A percentile compares a stretch with the other conserved stretches of the same genome.
Conservation (phyloP, 352 stramenopile species). For the Phytophthora pinifolia region DNA sequence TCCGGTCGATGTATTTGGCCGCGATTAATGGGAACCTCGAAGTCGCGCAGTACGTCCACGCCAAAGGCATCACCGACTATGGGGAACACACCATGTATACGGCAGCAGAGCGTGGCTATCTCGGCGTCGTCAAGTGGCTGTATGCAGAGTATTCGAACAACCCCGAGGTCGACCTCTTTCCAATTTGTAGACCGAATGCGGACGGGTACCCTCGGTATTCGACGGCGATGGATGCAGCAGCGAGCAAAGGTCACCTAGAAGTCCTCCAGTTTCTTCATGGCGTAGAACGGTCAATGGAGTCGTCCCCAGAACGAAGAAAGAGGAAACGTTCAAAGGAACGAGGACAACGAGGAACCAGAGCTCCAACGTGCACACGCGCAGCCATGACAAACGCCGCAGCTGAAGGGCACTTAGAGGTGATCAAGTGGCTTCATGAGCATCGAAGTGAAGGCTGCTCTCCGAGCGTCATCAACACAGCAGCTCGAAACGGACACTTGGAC, state of each 20-base stretch:
- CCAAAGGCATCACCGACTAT: conserved; percentile 22
- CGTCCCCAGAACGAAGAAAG: conserved; percentile 19
- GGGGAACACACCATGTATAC: conserved; percentile 24
- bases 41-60: conserved; percentile 22
- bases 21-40: conserved; percentile 28
- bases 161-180: conserved; percentile 20
- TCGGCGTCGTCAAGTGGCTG: conserved; percentile 30
- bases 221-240: conserved; percentile 26
- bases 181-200: conserved; percentile 9
- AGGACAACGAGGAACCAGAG: neutral
- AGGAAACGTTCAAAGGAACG: conserved; percentile 7
- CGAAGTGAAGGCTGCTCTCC: conserved; percentile 33
- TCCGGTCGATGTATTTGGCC: conserved; percentile 23
- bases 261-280: conserved; percentile 35
- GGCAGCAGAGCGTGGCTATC: conserved; percentile 23
- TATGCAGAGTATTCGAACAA: conserved; percentile 12
- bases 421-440: conserved; percentile 34
- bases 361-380: conserved; percentile 23
- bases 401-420: conserved; percentile 29
- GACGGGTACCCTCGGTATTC: conserved; percentile 12
- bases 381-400: conserved; percentile 39
- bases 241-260: conserved; percentile 15
- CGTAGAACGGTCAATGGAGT: conserved; percentile 13
- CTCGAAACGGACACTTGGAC: conserved; percentile 31
- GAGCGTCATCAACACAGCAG: conserved; percentile 35